Conservation (phyloP, 192 early-diverging fungal genomes). For the Thoreauomyces humboldtii region DNA sequence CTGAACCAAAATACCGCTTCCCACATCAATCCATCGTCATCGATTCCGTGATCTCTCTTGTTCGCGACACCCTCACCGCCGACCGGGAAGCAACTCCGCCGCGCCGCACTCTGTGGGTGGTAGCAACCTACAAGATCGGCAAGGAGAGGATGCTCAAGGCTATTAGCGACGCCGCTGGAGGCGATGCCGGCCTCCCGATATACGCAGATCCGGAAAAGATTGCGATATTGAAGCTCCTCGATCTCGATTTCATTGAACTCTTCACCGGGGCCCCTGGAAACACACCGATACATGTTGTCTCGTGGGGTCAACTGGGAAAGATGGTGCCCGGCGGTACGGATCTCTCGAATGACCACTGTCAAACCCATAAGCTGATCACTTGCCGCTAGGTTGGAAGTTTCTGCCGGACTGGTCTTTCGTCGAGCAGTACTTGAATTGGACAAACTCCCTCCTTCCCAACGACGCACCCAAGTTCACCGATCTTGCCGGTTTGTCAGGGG, state of each 20-base stretch:
- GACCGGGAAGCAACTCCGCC: background rate
- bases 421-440: constrained; percentile 13
- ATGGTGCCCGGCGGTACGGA: constrained; percentile 19
- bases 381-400: constrained; percentile 7
- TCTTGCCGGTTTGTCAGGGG: background rate
- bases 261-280: constrained; percentile 52
- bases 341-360: background rate
- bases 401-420: constrained; percentile 18
- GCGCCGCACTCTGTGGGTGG: constrained; percentile 57
- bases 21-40: constrained; percentile 74
- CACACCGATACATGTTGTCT: constrained; percentile 60
- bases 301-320: constrained; percentile 49
- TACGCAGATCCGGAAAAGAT: constrained; percentile 49
- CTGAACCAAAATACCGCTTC: constrained; percentile 73
- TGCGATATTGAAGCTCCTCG: constrained; percentile 60
- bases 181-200: constrained; percentile 61
- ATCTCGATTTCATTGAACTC: constrained; percentile 49
- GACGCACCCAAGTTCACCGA: background rate
- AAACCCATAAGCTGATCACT: background rate
- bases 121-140: constrained; percentile 86
- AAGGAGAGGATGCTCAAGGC: constrained; percentile 75
- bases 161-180: constrained; percentile 49
- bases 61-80: background rate
- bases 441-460: background rate
- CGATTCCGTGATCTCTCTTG: constrained; percentile 35